Conservation (phyloP, 495 filamentous ascomycete species). For the Pyrenula aspistea region DNA sequence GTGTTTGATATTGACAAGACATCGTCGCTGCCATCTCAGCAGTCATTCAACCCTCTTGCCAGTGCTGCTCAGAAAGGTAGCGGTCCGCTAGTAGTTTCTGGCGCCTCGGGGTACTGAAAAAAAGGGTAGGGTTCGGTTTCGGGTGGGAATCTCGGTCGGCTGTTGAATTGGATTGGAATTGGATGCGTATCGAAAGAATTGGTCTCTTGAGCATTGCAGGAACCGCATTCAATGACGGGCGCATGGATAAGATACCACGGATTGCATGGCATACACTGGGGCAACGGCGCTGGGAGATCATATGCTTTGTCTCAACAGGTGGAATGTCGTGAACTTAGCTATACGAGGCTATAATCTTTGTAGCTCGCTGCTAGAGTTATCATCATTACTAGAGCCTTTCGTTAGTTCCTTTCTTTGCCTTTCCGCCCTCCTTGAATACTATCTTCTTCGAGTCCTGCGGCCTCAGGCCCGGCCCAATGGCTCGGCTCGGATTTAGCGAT, state of each 20-base stretch:
- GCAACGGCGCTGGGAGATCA: not conserved
- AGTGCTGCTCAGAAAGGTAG: not conserved
- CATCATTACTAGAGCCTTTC: no score
- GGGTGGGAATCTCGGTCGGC: not conserved
- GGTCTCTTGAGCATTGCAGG: no score
- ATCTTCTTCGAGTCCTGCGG: no score
- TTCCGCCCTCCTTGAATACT: no score
- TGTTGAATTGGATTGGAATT: not conserved
- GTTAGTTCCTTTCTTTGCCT: no score
- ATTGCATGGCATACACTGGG: not conserved
- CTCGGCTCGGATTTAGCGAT: not conserved
- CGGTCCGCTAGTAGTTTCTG: not conserved
- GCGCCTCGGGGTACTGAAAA: not conserved
- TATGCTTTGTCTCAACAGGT: not conserved
- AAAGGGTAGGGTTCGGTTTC: no score
- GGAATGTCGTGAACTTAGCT: no score
- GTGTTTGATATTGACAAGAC: slow-evolving; percentile 26
- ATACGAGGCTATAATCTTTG: no score
- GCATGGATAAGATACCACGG: not conserved
- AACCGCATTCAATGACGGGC: no score
- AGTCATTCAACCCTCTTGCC: not conserved
- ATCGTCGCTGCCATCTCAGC: not conserved
- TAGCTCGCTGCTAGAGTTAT: no score
- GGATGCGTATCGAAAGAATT: not conserved
- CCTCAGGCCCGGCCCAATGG: no score